Evolutionary conservation across 331 rosid genomes (phyloP).

Genomic region (Ulmus americana): DNA sequence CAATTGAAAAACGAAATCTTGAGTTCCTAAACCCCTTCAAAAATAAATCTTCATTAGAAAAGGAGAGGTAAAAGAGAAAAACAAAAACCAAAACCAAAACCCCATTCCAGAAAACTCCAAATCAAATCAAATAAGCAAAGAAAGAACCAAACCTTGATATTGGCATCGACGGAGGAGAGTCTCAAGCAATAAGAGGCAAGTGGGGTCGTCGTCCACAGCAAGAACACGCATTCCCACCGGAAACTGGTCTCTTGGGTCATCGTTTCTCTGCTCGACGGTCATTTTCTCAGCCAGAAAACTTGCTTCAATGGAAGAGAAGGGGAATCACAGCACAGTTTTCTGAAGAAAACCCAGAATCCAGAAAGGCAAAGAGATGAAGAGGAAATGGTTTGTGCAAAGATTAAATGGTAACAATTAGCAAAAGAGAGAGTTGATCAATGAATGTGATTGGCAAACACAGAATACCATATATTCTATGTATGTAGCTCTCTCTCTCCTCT

Average conservation of each 20-base stretch:
- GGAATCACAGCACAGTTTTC: slow-evolving; percentile 3
- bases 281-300: slow-evolving; percentile 23
- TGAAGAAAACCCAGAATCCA: slow-evolving; percentile 32
- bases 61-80: neutral
- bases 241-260: slow-evolving; percentile 55
- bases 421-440: slow-evolving; percentile 22
- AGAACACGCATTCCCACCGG: slow-evolving; percentile 96
- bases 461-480: slow-evolving; percentile 9
- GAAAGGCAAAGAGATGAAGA: slow-evolving; percentile 9
- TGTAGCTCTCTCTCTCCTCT: slow-evolving; percentile 10
- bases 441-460: slow-evolving; percentile 22
- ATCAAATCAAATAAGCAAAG: slow-evolving; percentile 8
- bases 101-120: slow-evolving; percentile 1
- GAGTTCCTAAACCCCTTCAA: neutral
- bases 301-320: neutral
- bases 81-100: slow-evolving; percentile 3
- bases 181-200: slow-evolving; percentile 69
- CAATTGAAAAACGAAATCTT: neutral
- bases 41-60: too few species aligned
- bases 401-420: slow-evolving; percentile 16
- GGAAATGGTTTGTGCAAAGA: slow-evolving; percentile 18
- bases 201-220: slow-evolving; percentile 87
- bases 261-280: slow-evolving; percentile 41
- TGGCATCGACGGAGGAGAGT: slow-evolving; percentile 72
- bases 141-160: slow-evolving; percentile 58